phyloP scores from a whole-genome alignment of 805 yeast genomes.

The Candida nanaspora region DNA sequence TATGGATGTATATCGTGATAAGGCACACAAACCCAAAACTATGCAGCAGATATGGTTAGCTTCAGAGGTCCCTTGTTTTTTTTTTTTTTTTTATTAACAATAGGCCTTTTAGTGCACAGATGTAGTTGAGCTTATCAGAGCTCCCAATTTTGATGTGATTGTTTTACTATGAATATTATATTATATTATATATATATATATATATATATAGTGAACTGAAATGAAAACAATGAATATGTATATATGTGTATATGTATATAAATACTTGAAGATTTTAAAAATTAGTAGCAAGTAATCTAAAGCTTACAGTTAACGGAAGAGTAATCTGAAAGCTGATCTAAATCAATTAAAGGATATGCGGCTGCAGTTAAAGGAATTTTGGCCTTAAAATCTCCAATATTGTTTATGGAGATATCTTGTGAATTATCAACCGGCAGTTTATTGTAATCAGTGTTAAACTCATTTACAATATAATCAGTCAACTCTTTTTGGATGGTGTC shows the following conservation, averaged over 20 bases:
- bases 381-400: conserved; percentile 51
- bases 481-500: conserved; percentile 14
- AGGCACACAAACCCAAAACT: no score
- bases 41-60: no score
- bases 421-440: conserved; percentile 4
- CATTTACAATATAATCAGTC: conserved; percentile 7
- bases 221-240: neutral
- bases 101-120: no score
- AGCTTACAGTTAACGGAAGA: conserved; percentile 13
- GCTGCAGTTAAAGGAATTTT: conserved; percentile 46
- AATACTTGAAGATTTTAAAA: neutral
- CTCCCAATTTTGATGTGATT: no score
- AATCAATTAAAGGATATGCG: conserved; percentile 43
- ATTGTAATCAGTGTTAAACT: conserved; percentile 9
- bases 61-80: no score
- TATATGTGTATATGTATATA: neutral
- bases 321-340: conserved; percentile 16
- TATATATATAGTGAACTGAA: neutral
- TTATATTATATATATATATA: neutral
- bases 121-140: no score
- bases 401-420: conserved; percentile 37
- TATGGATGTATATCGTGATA: no score
- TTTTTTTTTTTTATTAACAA: no score
- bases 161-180: neutral
- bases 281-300: conserved; percentile 4